A percentile compares a stretch with the other conserved stretches of the same genome.
Evolutionary conservation across 179 eudicot genomes (phyloP).

Genomic region (Beta macrorhiza): DNA sequence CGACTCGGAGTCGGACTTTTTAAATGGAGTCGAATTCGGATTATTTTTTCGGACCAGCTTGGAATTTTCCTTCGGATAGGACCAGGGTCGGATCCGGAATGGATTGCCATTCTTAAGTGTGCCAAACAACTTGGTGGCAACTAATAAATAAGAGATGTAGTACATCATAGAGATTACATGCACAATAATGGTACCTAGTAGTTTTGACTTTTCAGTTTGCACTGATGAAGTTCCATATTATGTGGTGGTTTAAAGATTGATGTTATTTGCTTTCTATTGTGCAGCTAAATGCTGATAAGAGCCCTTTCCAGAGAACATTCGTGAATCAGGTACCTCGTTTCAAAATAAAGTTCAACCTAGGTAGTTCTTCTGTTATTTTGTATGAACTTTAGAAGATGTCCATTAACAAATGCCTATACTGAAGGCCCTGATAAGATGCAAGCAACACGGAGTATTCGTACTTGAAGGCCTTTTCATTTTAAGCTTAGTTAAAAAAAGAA

Average conservation of each 20-base stretch:
- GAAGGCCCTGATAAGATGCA: not conserved
- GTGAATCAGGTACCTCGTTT: constrained; percentile 72
- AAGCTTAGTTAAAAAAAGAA: not conserved
- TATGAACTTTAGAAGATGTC: not conserved
- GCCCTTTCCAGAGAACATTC: constrained; percentile 91
- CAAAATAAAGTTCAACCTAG: constrained; percentile 5
- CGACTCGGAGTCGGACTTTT: too few relatives aligned
- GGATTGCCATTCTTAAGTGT: too few relatives aligned
- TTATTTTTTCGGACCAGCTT: too few relatives aligned
- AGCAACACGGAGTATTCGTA: not conserved
- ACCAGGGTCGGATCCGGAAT: too few relatives aligned
- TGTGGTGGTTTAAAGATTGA: not conserved
- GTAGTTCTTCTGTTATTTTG: not conserved
- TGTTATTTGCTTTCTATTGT: constrained; percentile 22
- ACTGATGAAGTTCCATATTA: not conserved
- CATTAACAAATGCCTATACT: not conserved
- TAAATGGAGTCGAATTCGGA: too few relatives aligned
- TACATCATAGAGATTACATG: not conserved
- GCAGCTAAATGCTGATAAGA: constrained; percentile 91
- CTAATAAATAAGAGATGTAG: too few relatives aligned
- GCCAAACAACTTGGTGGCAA: too few relatives aligned
- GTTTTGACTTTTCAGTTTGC: not conserved
- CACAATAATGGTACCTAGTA: not conserved
- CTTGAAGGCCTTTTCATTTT: not conserved
- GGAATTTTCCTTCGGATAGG: too few relatives aligned